These are phyloP conservation scores for Acorus calamus DNA, from an alignment of 106 monocot genomes.

Conservation along the genomic window DNA sequence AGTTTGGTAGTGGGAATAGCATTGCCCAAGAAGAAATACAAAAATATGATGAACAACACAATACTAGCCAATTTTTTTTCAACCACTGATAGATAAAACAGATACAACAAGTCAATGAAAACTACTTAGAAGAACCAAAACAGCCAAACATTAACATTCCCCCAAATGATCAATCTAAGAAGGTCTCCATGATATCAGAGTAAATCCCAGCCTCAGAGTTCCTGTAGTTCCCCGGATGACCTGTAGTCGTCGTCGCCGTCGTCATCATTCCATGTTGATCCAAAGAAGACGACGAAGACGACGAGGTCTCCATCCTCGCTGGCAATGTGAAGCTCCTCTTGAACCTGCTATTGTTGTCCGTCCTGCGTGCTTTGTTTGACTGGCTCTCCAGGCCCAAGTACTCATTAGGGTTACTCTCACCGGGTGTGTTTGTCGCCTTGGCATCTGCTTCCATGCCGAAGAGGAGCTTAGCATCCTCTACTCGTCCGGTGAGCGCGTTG, in stretches of 20 bases:
- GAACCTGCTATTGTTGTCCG: slow-evolving; percentile 33
- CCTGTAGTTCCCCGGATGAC: slow-evolving; percentile 36
- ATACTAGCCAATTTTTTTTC: too few relatives aligned
- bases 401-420: slow-evolving; percentile 21
- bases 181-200: slow-evolving; percentile 68
- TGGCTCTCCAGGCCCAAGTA: slow-evolving; percentile 56
- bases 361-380: slow-evolving; percentile 29
- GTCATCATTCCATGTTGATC: too few relatives aligned
- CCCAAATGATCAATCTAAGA: slow-evolving; percentile 52
- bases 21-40: too few relatives aligned
- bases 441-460: slow-evolving; percentile 24
- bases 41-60: too few relatives aligned
- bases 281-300: slow-evolving; percentile 26
- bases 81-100: too few relatives aligned
- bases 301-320: slow-evolving; percentile 39
- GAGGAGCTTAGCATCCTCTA: slow-evolving; percentile 63
- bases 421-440: neutral
- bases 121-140: too few relatives aligned
- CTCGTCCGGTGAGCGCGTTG: slow-evolving; percentile 56
- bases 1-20: too few relatives aligned
- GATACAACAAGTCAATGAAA: too few relatives aligned
- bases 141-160: too few relatives aligned
- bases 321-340: slow-evolving; percentile 84
- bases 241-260: slow-evolving; percentile 3
- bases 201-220: slow-evolving; percentile 49